Base-by-base conservation (phyloP, 1,284 basidiomycete species). In the Apiotrichum laibachii region DNA sequence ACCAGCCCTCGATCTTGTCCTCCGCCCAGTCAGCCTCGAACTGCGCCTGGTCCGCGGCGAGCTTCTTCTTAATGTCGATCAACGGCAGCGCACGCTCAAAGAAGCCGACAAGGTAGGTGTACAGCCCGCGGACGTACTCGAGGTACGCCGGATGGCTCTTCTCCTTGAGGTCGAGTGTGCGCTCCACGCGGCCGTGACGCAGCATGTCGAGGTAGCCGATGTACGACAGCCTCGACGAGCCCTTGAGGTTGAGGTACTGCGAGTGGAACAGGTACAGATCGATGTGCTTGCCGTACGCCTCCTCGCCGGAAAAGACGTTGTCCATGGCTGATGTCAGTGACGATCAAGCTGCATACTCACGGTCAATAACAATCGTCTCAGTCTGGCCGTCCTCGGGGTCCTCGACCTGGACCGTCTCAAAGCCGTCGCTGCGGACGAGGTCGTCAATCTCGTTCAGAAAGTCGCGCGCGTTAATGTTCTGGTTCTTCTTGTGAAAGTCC, bases 401-500 rank as follows among this genome's bases (percentile, higher is more conserved):
- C 57, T 90, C 89, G 54, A 68, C 89, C 79, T 64, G 65, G 39
- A 71, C 70, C 57, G 60, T 68, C 63, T 75, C 66, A 34, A 77
- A 53, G 0, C 77, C 77, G 65, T 79, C 77, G 12, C 71, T 67
- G 47, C 77, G 72, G 8, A 81, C 78, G 68, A 94, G 83, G 69
- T 86, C 84, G 56, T 87, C 86, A 65, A 94, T 82, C 79, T 93
- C 90, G 61, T 86, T 81, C 76, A 91, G 85, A 78, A 91, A 86
- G 66, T 87, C 85, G 73, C 86, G 85, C 80, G 88, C 82, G 73
- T 86, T 84, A 79, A 87, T 82, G 80, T 92, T 88, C 79, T 92
- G 92, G 83, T 98, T 96, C 82, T 91, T 92, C 77, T 85, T 84
- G 83, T 98, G 89, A 83, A 97, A 92, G 72, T 95, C 92, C 81